Conservation (phyloP, 306 rosid genomes). For the Cucurbita pepo region DNA sequence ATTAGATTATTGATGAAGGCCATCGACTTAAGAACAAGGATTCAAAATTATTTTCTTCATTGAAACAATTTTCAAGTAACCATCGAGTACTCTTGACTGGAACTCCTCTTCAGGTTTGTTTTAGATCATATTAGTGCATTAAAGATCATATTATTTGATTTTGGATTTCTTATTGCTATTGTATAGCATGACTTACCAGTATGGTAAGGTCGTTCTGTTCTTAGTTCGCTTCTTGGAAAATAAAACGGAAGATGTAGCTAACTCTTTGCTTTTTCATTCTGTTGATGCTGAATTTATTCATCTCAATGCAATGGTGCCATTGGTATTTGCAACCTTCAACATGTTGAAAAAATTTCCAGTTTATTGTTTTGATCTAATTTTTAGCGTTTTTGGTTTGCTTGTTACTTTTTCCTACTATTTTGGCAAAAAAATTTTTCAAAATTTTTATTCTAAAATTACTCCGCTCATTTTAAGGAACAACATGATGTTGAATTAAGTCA, state of each 20-base stretch:
- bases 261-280: too few relatives aligned
- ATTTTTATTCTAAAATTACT: not conserved
- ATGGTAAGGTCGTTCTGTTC: not conserved
- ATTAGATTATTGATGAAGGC: slow-evolving; percentile 94
- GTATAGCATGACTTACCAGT: not conserved
- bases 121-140: not conserved
- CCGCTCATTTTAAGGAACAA: not conserved
- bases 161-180: not conserved
- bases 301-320: not conserved
- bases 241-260: not conserved
- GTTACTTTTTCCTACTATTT: too few relatives aligned
- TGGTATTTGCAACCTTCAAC: not conserved
- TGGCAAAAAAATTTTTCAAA: too few relatives aligned
- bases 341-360: not conserved
- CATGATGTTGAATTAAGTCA: not conserved
- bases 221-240: not conserved
- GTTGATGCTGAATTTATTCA: not conserved
- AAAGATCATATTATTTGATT: not conserved
- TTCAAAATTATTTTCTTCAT: slow-evolving; percentile 83
- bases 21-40: slow-evolving; percentile 98
- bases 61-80: slow-evolving; percentile 65
- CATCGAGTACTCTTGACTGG: slow-evolving; percentile 95
- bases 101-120: slow-evolving; percentile 92
- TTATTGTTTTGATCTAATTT: not conserved
- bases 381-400: not conserved